A percentile compares a stretch with the other conserved stretches of the same genome.
These are phyloP conservation scores for Capsicum baccatum DNA, from an alignment of 257 asterid species.

Conservation along the genomic window DNA sequence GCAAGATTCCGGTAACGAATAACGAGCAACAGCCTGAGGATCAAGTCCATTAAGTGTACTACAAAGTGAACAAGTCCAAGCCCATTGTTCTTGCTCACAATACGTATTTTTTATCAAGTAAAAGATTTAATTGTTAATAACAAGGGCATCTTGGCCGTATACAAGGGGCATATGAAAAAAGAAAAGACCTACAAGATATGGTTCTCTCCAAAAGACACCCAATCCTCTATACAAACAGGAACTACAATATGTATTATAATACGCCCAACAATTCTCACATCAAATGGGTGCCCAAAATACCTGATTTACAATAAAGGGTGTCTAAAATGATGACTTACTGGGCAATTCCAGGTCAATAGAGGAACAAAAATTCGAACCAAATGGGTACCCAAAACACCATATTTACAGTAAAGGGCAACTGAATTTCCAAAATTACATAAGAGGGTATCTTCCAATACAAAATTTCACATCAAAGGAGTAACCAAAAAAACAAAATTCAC, in stretches of 20 bases:
- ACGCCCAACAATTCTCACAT: constrained; percentile 78
- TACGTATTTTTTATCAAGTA: constrained; percentile 39
- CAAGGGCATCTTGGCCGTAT: too few relatives aligned
- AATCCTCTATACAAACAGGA: too few relatives aligned
- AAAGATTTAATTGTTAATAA: too few relatives aligned
- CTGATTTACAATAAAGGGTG: not conserved
- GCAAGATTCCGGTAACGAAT: constrained; percentile 76
- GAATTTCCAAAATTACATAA: not conserved
- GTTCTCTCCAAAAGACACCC: too few relatives aligned
- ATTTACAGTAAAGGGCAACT: not conserved
- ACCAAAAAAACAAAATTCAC: too few relatives aligned
- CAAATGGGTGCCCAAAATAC: too few relatives aligned
- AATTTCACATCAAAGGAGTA: too few relatives aligned
- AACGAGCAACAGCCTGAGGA: constrained; percentile 63
- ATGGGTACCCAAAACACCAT: not conserved
- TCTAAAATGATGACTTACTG: constrained; percentile 41
- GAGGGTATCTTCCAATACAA: too few relatives aligned
- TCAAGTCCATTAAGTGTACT: constrained; percentile 90
- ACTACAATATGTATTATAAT: constrained; percentile 49
- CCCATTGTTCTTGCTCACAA: constrained; percentile 98
- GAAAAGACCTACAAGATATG: too few relatives aligned
- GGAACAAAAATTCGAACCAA: constrained; percentile 34
- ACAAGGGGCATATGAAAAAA: too few relatives aligned
- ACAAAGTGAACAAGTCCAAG: constrained; percentile 91
- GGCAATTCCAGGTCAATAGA: constrained; percentile 88